Evolutionary conservation across 1,284 basidiomycete species (phyloP), one percentile per base, ranked within the genome.

Genomic region (Boletus smithii): DNA sequence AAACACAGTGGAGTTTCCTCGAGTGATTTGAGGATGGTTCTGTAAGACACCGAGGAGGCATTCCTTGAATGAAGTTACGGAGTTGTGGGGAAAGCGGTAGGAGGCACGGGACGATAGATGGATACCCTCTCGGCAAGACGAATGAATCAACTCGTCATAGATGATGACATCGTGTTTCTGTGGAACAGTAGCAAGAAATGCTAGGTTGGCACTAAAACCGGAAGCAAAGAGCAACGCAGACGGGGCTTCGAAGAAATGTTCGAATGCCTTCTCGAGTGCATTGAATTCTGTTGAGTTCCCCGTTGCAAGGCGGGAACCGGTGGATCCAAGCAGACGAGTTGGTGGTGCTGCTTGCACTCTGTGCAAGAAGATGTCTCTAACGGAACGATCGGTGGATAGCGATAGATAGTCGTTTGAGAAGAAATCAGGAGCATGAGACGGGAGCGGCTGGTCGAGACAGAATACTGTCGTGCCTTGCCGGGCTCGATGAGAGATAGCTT

Each of bases 331-430:
- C 18, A 78, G 61, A 36, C 52, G 44, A 31, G 3, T 9, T 1
- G 62, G 57, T 2, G 67, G 47, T 1, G 55, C 46, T 8, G 44
- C 42, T 29, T 54, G 32, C 2, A 76, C 52, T 20, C 56, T 54
- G 3, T 50, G 24, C 39, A 77, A 50, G 54, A 74, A 75, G 10
- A 46, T 44, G 5, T 56, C 27, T 16, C 57, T 39, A 2, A 81
- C 65, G 6, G 53, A 35, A 0, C 54, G 31, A n/a, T 73, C 72
- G 0, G 63, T 65, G 0, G 77, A 69, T 4, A 85, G 57, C 3
- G 78, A 79, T 24, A 85, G 69, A 57, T 84, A 85, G 62, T 85
- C 80, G 56, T 83, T 85, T 9, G 77, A 79, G 23, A 75, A 77
- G 51, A 80, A 72, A 55, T 80, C 78, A 22, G 58, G 56, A 54